These are phyloP conservation scores for Xylariaceae sp. DNA, from an alignment of 2,329 filamentous ascomycete species.

Conservation along the genomic window DNA sequence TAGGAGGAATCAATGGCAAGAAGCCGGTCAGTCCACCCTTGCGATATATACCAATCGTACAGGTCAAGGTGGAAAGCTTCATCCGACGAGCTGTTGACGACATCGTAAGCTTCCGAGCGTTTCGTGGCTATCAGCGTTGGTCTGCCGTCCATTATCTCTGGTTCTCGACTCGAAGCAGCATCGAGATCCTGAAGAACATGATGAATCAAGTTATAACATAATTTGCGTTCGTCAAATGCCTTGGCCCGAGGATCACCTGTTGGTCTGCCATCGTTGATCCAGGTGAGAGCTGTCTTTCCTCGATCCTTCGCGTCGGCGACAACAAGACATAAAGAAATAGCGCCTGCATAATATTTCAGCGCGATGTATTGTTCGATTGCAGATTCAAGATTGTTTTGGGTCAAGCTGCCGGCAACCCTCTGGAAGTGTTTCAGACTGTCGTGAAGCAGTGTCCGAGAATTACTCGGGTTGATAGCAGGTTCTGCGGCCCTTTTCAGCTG, in stretches of 20 bases:
- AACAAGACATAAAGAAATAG: slow-evolving; percentile 78
- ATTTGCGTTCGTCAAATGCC: slow-evolving; percentile 66
- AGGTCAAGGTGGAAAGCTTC: slow-evolving; percentile 93
- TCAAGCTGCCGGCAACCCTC: slow-evolving; percentile 79
- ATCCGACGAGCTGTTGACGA: slow-evolving; percentile 83
- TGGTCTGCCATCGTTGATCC: slow-evolving; percentile 81
- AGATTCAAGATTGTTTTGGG: slow-evolving; percentile 71
- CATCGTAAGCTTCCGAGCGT: slow-evolving; percentile 80
- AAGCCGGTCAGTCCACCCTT: slow-evolving; percentile 80
- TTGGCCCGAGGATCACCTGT: slow-evolving; percentile 63
- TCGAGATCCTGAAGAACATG: slow-evolving; percentile 77
- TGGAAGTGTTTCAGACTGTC: slow-evolving; percentile 87
- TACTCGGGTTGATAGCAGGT: slow-evolving; percentile 68
- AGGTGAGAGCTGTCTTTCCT: slow-evolving; percentile 77
- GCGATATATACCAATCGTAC: slow-evolving; percentile 95
- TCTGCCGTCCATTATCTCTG: slow-evolving; percentile 73
- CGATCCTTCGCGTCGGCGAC: slow-evolving; percentile 84
- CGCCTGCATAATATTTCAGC: slow-evolving; percentile 88
- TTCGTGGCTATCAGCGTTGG: slow-evolving; percentile 72
- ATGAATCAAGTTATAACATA: slow-evolving; percentile 85
- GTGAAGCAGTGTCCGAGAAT: slow-evolving; percentile 73
- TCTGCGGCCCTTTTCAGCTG: slow-evolving; percentile 85
- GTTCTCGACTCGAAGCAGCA: slow-evolving; percentile 60
- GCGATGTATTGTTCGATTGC: slow-evolving; percentile 75
- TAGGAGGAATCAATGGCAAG: slow-evolving; percentile 80